Conservation (phyloP, 257 asterid species). For the Scutellaria baicalensis region DNA sequence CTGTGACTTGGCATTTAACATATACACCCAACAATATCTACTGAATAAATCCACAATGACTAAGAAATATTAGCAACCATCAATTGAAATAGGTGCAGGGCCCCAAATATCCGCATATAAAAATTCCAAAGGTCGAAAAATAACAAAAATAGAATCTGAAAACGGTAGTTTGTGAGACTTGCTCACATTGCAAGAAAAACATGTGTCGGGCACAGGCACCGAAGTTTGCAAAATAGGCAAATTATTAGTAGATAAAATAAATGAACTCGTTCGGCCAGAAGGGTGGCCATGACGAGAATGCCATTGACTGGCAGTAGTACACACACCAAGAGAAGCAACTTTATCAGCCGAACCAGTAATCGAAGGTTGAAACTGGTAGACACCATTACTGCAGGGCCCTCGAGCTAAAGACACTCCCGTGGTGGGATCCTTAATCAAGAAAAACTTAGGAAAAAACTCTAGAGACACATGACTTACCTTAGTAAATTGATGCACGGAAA, state of each 20-base stretch:
- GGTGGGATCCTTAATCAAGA: neutral
- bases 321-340: neutral
- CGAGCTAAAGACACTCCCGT: neutral
- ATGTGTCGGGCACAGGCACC: too few species aligned
- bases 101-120: too few species aligned
- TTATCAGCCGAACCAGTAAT: neutral
- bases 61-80: too few species aligned
- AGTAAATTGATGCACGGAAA: neutral
- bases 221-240: neutral
- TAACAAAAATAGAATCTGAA: too few species aligned
- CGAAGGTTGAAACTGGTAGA: neutral
- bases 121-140: too few species aligned
- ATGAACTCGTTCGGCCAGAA: neutral
- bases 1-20: too few species aligned
- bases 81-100: too few species aligned
- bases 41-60: too few species aligned
- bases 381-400: neutral
- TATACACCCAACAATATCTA: too few species aligned
- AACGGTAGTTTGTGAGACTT: too few species aligned
- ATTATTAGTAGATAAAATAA: neutral
- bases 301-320: neutral
- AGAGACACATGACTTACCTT: neutral
- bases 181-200: too few species aligned
- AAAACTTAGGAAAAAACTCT: neutral
- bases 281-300: neutral